Conservation (phyloP, 177 flowering plant species). For the Vitis hybrid region DNA sequence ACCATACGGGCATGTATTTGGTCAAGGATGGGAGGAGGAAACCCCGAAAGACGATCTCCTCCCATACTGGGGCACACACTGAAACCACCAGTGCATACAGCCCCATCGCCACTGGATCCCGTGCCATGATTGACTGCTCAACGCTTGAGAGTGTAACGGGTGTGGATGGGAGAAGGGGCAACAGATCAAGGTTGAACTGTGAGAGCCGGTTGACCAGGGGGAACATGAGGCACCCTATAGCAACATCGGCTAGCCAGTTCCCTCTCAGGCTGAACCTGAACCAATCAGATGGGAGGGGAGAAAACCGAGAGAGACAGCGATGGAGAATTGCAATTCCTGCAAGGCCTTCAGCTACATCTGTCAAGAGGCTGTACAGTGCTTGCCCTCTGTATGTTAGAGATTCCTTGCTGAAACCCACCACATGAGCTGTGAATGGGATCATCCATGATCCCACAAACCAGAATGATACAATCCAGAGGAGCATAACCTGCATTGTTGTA, state of each 20-base stretch:
- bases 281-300: constrained; percentile 88
- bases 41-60: constrained; percentile 92
- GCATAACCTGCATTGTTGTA: constrained; percentile 70
- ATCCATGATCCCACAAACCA: constrained; percentile 98
- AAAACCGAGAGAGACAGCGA: constrained; percentile 72
- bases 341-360: constrained; percentile 92
- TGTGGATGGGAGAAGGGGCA: constrained; percentile 69
- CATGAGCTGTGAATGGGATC: constrained; percentile 81
- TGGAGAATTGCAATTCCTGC: constrained; percentile 87
- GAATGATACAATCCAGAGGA: constrained; percentile 89
- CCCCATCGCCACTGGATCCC: constrained; percentile 94
- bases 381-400: constrained; percentile 89
- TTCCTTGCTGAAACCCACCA: constrained; percentile 74
- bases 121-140: constrained; percentile 88
- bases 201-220: constrained; percentile 90
- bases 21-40: constrained; percentile 94
- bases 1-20: constrained; percentile 94
- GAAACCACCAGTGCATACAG: constrained; percentile 81
- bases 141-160: constrained; percentile 76
- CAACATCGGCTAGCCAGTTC: constrained; percentile 77
- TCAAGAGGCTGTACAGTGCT: constrained; percentile 88
- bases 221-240: constrained; percentile 86
- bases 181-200: constrained; percentile 71
- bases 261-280: constrained; percentile 77
- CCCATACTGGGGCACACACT: constrained; percentile 95